A percentile compares a stretch with the other conserved stretches of the same genome.
Evolutionary conservation across 805 yeast genomes (phyloP).

Genomic region (Candida silvatica): DNA sequence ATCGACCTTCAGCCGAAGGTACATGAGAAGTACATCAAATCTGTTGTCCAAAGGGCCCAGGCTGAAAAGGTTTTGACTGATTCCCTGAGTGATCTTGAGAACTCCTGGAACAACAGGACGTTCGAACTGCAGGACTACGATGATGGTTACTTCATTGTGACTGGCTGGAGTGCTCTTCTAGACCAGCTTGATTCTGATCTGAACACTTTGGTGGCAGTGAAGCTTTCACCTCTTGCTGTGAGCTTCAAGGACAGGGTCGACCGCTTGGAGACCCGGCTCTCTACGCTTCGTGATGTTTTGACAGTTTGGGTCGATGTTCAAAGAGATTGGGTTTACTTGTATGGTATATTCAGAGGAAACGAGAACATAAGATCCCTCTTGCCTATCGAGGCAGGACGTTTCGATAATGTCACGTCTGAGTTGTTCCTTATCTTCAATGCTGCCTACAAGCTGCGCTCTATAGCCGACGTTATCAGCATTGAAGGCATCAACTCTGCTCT

Average conservation of each 20-base stretch:
- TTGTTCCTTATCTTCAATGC: constrained; percentile 42
- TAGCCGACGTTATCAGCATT: constrained; percentile 45
- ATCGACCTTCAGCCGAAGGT: constrained; percentile 44
- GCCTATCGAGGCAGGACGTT: constrained; percentile 64
- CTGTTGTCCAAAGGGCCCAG: constrained; percentile 53
- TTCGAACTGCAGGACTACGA: constrained; percentile 49
- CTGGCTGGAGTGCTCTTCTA: constrained; percentile 59
- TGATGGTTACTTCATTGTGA: constrained; percentile 45
- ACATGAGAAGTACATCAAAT: constrained; percentile 38
- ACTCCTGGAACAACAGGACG: constrained; percentile 44
- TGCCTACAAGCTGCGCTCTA: constrained; percentile 38
- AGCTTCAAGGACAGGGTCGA: constrained; percentile 51
- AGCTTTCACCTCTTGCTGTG: constrained; percentile 50
- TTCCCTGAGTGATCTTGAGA: constrained; percentile 39
- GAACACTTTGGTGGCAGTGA: constrained; percentile 59
- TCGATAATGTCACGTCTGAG: constrained; percentile 54
- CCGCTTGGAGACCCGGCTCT: constrained; percentile 50
- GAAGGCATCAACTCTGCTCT: constrained; percentile 29
- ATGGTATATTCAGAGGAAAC: constrained; percentile 62
- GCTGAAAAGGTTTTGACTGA: constrained; percentile 64
- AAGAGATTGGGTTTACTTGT: constrained; percentile 79
- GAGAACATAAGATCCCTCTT: constrained; percentile 53
- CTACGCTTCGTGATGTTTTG: constrained; percentile 38
- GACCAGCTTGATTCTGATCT: constrained; percentile 53
- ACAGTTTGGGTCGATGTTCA: constrained; percentile 80